Base-by-base conservation (phyloP, 371 early-diverging fungal genomes). In the Fennellomyces sp. region DNA sequence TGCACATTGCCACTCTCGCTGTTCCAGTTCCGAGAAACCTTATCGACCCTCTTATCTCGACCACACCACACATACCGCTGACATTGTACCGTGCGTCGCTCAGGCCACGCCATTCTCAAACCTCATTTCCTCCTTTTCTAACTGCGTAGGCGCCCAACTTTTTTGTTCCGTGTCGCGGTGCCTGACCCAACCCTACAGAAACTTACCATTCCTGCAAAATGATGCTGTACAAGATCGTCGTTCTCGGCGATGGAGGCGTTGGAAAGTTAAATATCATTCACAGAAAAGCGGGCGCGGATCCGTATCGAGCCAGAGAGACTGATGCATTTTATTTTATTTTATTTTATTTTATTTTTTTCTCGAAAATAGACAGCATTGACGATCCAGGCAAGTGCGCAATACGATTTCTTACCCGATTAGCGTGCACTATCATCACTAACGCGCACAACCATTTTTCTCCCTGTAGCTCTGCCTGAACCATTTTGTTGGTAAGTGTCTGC, bases 391-490 rank as follows among this genome's bases (percentile, higher is more conserved):
- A 53, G 30, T 10, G 49, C 6, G 10, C 21, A 29, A 7, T 25
- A 36, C n/a, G 30, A 35, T 39, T 39, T 0, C 35, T 33, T 33
- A 8, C 35, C 35, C 35, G 25, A 23, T 3, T 15, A 45, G 21
- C 10, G 23, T 33, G 8, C 35, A 8, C 21, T 45, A 45, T 23
- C 45, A 4, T 39, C 39, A 39, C 39, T 39, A 39, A 39, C 13
- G 35, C 13, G 35, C 35, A 33, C 35, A 33, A 33, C 6, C 35
- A 8, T 33, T 13, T 33, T 33, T 13, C 35, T 8, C 35, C 35
- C 35, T 13, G 35, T 26, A 81, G 83, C 78, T 89, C 38, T 89
- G 89, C 52, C 61, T 87, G 56, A 88, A 87, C 69, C 89, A 88
- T 65, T 89, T 89, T 70, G 83, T 89, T 26, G 88, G 80, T 82